phyloP scores from a whole-genome alignment of 1,284 basidiomycete species.

The Tylopilus microsporus region DNA sequence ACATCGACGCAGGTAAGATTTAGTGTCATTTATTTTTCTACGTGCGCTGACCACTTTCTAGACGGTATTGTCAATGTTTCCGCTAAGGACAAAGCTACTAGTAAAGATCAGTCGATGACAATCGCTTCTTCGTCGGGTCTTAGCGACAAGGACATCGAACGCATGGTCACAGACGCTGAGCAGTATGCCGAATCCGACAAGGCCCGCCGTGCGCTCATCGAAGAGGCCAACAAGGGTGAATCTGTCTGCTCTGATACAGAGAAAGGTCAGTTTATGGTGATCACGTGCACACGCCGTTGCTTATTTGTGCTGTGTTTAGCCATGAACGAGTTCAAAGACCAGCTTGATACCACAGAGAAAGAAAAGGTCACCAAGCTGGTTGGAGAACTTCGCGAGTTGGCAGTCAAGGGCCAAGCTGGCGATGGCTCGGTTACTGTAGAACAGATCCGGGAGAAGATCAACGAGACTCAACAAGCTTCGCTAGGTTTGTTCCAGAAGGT shows the following conservation, averaged over 20 bases:
- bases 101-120: conserved; percentile 87
- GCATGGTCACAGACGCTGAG: conserved; percentile 94
- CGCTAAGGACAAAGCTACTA: conserved; percentile 94
- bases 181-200: conserved; percentile 91
- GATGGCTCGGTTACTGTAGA: conserved; percentile 82
- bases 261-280: conserved; percentile 60
- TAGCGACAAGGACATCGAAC: conserved; percentile 94
- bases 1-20: conserved; percentile 86
- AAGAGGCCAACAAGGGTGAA: conserved; percentile 97
- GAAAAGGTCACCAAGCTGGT: conserved; percentile 90
- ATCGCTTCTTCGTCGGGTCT: conserved; percentile 97
- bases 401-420: conserved; percentile 85
- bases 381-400: conserved; percentile 83
- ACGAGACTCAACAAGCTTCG: conserved; percentile 93
- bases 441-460: conserved; percentile 87
- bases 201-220: conserved; percentile 82
- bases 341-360: conserved; percentile 88
- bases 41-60: conserved; percentile 20
- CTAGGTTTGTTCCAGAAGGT: conserved; percentile 98
- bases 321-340: conserved; percentile 96
- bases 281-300: not conserved
- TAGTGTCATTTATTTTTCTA: not conserved
- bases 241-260: conserved; percentile 93
- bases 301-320: conserved; percentile 43
- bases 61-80: conserved; percentile 96